Percentiles rank a stretch among this genome's conserved stretches.
These are phyloP conservation scores for Populus pruinosa DNA, from an alignment of 345 rosid species.

Conservation along the genomic window DNA sequence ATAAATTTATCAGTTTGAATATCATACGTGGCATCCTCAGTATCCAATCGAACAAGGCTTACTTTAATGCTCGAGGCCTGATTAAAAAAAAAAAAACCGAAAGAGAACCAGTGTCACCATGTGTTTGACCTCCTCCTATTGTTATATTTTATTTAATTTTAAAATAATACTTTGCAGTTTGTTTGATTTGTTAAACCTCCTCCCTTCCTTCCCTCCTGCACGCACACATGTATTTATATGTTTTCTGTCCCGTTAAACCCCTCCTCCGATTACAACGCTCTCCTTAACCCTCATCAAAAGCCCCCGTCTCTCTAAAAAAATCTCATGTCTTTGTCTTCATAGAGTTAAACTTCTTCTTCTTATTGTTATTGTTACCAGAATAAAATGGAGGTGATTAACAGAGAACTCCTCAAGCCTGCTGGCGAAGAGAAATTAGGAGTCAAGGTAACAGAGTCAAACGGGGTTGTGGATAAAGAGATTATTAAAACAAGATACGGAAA, in stretches of 20 bases:
- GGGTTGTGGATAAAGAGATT: not conserved
- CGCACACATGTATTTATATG: no score
- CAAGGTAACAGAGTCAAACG: not conserved
- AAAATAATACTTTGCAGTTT: no score
- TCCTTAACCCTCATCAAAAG: not conserved
- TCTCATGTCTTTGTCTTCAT: not conserved
- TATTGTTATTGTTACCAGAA: not conserved
- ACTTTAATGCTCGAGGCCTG: no score
- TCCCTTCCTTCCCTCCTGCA: not conserved
- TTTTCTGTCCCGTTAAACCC: constrained; percentile 14
- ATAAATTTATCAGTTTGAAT: no score
- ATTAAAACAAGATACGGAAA: not conserved
- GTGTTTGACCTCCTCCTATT: constrained; percentile 23
- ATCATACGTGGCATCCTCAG: no score
- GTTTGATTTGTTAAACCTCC: not conserved
- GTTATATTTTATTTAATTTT: not conserved
- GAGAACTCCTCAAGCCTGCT: not conserved
- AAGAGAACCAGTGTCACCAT: not conserved
- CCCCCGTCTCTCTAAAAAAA: not conserved
- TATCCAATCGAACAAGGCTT: no score
- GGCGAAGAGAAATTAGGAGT: not conserved
- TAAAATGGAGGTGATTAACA: constrained; percentile 8
- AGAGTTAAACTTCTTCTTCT: not conserved
- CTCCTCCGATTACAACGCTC: constrained; percentile 14
- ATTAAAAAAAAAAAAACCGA: no score